Evolutionary conservation across 2,329 filamentous ascomycete species (phyloP).

Genomic region (Falciphora oryzae): DNA sequence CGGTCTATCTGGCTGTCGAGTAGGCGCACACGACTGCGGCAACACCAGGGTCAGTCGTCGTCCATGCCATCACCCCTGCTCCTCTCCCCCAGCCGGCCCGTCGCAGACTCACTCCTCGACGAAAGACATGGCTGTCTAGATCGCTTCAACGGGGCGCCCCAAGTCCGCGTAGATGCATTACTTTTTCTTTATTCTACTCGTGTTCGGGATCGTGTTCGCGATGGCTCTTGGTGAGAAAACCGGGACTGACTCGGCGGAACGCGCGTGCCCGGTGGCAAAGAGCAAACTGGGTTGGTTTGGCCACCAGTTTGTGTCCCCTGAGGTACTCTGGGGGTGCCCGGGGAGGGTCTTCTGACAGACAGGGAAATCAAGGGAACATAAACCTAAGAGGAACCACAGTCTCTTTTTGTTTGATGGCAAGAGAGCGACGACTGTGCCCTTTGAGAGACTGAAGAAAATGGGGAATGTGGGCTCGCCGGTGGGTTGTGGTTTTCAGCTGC

Average conservation of each 20-base stretch:
- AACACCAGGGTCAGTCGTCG: slow-evolving; percentile 26
- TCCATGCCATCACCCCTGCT: neutral
- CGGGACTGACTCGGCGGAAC: neutral
- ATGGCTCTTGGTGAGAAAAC: neutral
- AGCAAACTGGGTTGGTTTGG: neutral
- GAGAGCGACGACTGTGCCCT: neutral
- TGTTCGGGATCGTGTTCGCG: slow-evolving; percentile 8
- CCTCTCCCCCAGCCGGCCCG: no score
- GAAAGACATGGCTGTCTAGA: slow-evolving; percentile 34
- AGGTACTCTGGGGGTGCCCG: no score
- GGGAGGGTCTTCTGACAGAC: no score
- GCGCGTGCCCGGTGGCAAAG: neutral
- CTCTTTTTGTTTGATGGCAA: neutral
- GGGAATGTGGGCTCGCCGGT: neutral
- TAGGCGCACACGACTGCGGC: slow-evolving; percentile 17
- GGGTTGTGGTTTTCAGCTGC: neutral
- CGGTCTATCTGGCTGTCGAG: slow-evolving; percentile 52
- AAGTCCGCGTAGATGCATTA: neutral
- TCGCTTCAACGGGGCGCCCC: neutral
- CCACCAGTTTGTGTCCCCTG: neutral
- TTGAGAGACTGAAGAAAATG: neutral
- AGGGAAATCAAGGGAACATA: no score
- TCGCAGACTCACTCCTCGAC: slow-evolving; percentile 38
- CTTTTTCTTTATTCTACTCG: neutral
- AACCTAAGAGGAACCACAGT: no score